These are phyloP conservation scores for Lipomyces oligophaga DNA, from an alignment of 805 yeast genomes.

Conservation along the genomic window DNA sequence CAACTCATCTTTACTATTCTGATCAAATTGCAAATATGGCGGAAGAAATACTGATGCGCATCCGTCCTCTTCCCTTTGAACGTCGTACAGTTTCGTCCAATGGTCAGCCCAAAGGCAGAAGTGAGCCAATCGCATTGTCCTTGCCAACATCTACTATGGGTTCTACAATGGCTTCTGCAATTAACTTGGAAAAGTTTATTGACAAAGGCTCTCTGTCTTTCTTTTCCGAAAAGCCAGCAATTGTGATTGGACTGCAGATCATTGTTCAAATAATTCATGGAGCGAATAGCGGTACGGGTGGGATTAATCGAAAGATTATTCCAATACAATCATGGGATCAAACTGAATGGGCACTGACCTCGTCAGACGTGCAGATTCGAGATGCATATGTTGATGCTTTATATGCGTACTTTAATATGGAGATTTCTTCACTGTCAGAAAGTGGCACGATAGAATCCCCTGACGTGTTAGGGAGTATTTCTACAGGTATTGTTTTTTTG, in stretches of 20 bases:
- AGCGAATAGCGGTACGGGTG: slow-evolving; percentile 20
- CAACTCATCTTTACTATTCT: slow-evolving; percentile 75
- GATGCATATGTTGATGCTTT: slow-evolving; percentile 20
- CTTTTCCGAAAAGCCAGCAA: slow-evolving; percentile 7
- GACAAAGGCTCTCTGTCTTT: background rate
- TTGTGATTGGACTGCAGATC: slow-evolving; percentile 11
- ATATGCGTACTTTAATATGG: slow-evolving; percentile 11
- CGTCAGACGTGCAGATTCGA: slow-evolving; percentile 2
- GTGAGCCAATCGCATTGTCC: background rate
- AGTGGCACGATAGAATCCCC: background rate
- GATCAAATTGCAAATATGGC: slow-evolving; percentile 84
- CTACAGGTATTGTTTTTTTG: slow-evolving; percentile 11
- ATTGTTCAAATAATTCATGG: slow-evolving; percentile 19
- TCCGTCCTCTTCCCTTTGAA: slow-evolving; percentile 18
- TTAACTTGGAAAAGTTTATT: slow-evolving; percentile 16
- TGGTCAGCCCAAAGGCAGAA: too few relatives aligned
- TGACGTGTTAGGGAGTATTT: background rate
- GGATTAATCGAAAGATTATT: slow-evolving; percentile 21
- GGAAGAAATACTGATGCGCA: slow-evolving; percentile 50
- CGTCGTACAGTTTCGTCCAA: background rate
- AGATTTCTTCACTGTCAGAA: slow-evolving; percentile 9
- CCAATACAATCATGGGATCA: slow-evolving; percentile 21
- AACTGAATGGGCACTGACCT: slow-evolving; percentile 24
- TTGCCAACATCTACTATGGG: slow-evolving; percentile 9
- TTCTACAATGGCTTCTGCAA: slow-evolving; percentile 18